These are phyloP conservation scores for Fragaria vesca DNA, from an alignment of 306 rosid species.

Conservation along the genomic window DNA sequence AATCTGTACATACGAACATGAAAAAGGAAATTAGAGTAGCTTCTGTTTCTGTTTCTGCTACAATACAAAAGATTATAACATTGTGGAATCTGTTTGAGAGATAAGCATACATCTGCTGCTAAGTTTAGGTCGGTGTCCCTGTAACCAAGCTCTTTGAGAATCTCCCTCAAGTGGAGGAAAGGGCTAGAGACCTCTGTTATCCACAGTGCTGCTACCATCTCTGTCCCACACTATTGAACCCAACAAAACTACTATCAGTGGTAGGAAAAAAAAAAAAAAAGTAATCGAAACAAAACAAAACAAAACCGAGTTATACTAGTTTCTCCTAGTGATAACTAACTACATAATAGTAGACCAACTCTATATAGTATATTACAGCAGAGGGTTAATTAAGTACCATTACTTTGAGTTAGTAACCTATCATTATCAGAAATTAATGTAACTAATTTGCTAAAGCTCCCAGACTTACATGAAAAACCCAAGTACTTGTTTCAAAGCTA, in stretches of 20 bases:
- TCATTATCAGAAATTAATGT: background rate
- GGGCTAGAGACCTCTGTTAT: slow-evolving; percentile 90
- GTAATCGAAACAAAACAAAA: too few species aligned
- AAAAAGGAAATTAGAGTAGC: background rate
- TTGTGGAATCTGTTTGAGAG: background rate
- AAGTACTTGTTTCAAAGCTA: background rate
- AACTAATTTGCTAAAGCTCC: background rate
- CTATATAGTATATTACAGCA: background rate
- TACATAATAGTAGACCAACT: background rate
- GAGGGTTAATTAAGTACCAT: too few species aligned
- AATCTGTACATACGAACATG: slow-evolving; percentile 37
- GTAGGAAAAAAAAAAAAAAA: background rate
- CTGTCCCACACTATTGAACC: slow-evolving; percentile 67
- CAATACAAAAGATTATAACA: background rate
- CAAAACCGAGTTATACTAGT: background rate
- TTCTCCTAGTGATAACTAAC: background rate
- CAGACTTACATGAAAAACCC: background rate
- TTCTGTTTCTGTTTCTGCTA: background rate
- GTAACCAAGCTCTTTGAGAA: slow-evolving; percentile 80
- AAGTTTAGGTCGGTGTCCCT: slow-evolving; percentile 67
- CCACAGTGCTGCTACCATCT: slow-evolving; percentile 70
- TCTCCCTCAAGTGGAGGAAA: slow-evolving; percentile 74
- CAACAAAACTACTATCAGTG: background rate
- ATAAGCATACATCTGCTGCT: slow-evolving; percentile 63
- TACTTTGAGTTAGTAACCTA: background rate